These are phyloP conservation scores for Apophysomyces sp. DNA, from an alignment of 371 early-diverging fungal genomes.

Conservation along the genomic window DNA sequence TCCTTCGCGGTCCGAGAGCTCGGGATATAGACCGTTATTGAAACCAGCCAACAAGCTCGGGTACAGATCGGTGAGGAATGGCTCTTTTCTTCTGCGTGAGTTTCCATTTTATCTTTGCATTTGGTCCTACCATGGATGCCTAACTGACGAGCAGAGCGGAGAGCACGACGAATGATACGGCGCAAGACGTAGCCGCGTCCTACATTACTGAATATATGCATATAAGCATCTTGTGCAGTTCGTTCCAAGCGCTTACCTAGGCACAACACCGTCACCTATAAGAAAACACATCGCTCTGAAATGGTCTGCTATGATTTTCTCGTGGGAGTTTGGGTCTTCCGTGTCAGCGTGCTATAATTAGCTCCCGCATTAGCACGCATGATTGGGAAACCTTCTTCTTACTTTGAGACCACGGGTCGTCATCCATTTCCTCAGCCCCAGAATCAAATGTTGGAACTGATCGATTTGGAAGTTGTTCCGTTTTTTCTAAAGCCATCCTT, in stretches of 20 bases:
- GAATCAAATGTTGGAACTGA: conserved; percentile 53
- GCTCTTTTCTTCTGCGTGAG: conserved; percentile 25
- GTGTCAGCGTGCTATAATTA: conserved; percentile 3
- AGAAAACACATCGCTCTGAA: conserved; percentile 71
- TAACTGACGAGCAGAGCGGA: conserved; percentile 68
- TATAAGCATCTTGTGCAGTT: neutral
- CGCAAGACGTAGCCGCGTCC: conserved; percentile 81
- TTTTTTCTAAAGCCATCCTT: conserved; percentile 35
- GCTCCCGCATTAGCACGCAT: neutral
- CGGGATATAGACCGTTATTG: conserved; percentile 54
- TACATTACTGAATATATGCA: conserved; percentile 43
- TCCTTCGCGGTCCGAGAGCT: conserved; percentile 52
- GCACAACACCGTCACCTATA: conserved; percentile 78
- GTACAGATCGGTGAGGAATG: conserved; percentile 63
- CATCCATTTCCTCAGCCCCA: conserved; percentile 43
- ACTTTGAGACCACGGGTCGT: conserved; percentile 32
- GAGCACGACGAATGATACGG: conserved; percentile 74
- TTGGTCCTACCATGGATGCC: conserved; percentile 52
- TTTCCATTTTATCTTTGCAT: neutral
- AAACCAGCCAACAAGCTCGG: conserved; percentile 59
- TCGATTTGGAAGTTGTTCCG: conserved; percentile 74
- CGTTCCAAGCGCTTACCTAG: conserved; percentile 40
- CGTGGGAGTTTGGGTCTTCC: conserved; percentile 47
- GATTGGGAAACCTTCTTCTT: neutral
- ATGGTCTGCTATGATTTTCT: conserved; percentile 79